Evolutionary conservation across 805 yeast species (phyloP), one percentile per base, ranked within the genome.

Genomic region (Candida tibetensis): DNA sequence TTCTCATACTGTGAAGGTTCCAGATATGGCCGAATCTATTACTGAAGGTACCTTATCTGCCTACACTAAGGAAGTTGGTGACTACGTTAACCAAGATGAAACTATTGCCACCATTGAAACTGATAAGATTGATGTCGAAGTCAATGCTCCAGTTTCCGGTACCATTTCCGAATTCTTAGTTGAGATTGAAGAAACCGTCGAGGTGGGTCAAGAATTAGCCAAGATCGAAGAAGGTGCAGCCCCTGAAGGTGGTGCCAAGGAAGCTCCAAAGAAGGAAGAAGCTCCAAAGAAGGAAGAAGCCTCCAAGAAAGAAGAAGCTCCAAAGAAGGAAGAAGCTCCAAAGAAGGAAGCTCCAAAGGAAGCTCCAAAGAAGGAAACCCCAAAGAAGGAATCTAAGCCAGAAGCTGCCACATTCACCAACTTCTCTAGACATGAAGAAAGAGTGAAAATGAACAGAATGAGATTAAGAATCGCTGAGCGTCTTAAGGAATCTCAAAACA

Each of bases 371-470:
- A 49, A 60, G 51, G 59, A 52, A 23, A 64, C 63, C 48, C 55
- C 60, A 22, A 53, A 52, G 50, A 51, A 57, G 30, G 32, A 37
- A 27, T 36, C 50, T 26, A 40, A 45, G 28, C 55, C 66, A 30
- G 70, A 74, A 28, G 53, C 76, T 25, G 51, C 57, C 19, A 46
- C 66, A 4, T 67, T 67, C 59, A 66, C 71, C 37, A 48, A 55
- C 36, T 87, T 86, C 59, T 76, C 93, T 42, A 85, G 99, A 74
- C 67, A 71, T 45, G 98, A 93, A 72, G 85, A 82, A 61, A 80
- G 89, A 64, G 95, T 93, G 48, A 91, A 91, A 77, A 91, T 91
- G 98, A 93, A 90, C 82, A 86, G 99, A 76, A 93, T 91, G 98
- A 85, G 99, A 73, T 70, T 87, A 71, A 87, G 99, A 77, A 93